These are phyloP conservation scores for Arthrinium phaeospermum DNA, from an alignment of 2,329 filamentous ascomycete genomes.

Conservation along the genomic window DNA sequence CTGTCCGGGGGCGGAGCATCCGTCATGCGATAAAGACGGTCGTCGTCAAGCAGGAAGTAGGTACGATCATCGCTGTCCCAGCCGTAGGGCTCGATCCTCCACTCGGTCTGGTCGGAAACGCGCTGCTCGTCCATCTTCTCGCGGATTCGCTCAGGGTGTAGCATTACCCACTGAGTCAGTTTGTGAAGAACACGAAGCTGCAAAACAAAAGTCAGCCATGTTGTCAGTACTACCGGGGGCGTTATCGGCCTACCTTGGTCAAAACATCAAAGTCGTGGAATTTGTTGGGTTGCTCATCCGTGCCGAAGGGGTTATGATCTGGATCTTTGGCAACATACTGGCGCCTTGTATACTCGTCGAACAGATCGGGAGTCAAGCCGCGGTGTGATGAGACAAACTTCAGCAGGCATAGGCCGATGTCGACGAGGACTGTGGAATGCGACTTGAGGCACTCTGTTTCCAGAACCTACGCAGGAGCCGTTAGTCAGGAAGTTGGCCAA, in stretches of 20 bases:
- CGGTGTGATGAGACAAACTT: constrained; percentile 95
- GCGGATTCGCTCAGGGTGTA: constrained; percentile 84
- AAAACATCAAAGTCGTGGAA: constrained; percentile 85
- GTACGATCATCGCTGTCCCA: constrained; percentile 88
- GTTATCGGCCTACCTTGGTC: constrained; percentile 65
- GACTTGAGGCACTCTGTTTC: constrained; percentile 88
- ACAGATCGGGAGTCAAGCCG: constrained; percentile 83
- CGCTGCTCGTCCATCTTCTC: constrained; percentile 84
- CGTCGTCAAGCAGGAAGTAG: constrained; percentile 93
- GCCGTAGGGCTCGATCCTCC: constrained; percentile 83
- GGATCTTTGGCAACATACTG: constrained; percentile 87
- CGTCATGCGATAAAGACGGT: constrained; percentile 87
- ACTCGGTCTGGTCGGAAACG: constrained; percentile 80
- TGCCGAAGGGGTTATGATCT: constrained; percentile 82
- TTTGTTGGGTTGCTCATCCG: constrained; percentile 71
- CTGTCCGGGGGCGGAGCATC: constrained; percentile 70
- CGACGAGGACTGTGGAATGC: constrained; percentile 73
- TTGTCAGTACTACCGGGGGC: neutral
- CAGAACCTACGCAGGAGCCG: constrained; percentile 66
- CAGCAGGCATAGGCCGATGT: constrained; percentile 84
- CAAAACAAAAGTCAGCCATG: constrained; percentile 20
- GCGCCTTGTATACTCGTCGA: constrained; percentile 90
- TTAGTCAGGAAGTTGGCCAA: constrained; percentile 7
- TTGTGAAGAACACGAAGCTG: constrained; percentile 82
- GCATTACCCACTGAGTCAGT: constrained; percentile 86